Base-by-base conservation (phyloP, 2,329 filamentous ascomycete genomes). In the Phyllachora maydis region DNA sequence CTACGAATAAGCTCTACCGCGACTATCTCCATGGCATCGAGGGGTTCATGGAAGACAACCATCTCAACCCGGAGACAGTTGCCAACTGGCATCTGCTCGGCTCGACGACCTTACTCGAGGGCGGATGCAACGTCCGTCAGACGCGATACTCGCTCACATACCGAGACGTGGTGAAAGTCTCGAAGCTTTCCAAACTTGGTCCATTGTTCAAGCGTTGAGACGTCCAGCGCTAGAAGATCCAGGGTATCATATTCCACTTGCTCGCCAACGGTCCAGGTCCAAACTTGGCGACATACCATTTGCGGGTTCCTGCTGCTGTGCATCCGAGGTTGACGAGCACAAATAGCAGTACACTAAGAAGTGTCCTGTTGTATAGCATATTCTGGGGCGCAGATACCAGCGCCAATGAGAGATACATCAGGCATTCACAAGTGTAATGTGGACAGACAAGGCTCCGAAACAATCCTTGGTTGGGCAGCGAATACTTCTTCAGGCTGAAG, bases 371-470 rank as follows among this genome's bases (percentile, higher is more conserved):
- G 28, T 79, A 43, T 26, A 62, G 32, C 16, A 54, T 47, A 8
- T 69, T 74, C 6, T 49, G 37, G 1, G 83, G 82, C 1, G 83
- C 81, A 15, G 72, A 69, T 18, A 75, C 45, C 21, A 88, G 48
- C 3, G 79, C 64, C 32, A 98, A 49, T n/a, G 73, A 62, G 11
- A 82, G 41, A 43, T 98, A 95, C 28, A 93, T 66, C 19, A 75
- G 42, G 40, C 78, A 83, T 50, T 95, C 88, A 38, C 74, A 79
- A 4, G 76, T 76, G 46, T 95, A 98, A 48, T 98, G 88, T 11
- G 88, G 82, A 36, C 77, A 90, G 18, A 93, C 49, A 12, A 90
- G 46, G 27, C 58, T 54, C 21, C 55, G 54, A 45, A 95, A 98
- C 27, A 75, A 49, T 3, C 72, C 70, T 29, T 74, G 60, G 3